These are phyloP conservation scores for Tulasnella sp. DNA, from an alignment of 768 basidiomycete genomes.

Conservation along the genomic window DNA sequence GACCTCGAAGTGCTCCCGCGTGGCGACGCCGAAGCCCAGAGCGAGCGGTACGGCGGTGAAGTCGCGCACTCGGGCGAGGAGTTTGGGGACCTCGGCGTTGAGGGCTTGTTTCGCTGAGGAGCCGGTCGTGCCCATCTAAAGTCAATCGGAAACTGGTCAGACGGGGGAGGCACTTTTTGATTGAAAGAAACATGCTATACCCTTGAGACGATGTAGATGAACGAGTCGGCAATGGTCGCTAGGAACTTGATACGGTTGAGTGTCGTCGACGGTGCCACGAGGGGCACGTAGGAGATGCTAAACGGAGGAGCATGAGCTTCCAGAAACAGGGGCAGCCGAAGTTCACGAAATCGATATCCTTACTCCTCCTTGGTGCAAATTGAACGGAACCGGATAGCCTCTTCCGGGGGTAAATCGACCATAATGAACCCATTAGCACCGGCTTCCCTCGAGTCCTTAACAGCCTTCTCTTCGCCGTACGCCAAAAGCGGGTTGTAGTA, in stretches of 20 bases:
- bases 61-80: slow-evolving; percentile 71
- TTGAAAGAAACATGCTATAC: slow-evolving; percentile 29
- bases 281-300: slow-evolving; percentile 88
- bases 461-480: slow-evolving; percentile 90
- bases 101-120: slow-evolving; percentile 64
- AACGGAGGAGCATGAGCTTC: not conserved
- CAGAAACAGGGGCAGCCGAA: slow-evolving; percentile 15
- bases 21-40: slow-evolving; percentile 95
- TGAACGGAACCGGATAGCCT: slow-evolving; percentile 79
- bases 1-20: slow-evolving; percentile 73
- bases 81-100: slow-evolving; percentile 67
- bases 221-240: slow-evolving; percentile 85
- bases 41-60: slow-evolving; percentile 75
- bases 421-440: slow-evolving; percentile 97
- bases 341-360: slow-evolving; percentile 20
- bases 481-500: slow-evolving; percentile 96
- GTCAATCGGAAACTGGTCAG: too few species aligned
- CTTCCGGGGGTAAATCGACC: slow-evolving; percentile 96
- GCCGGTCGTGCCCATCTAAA: slow-evolving; percentile 94
- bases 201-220: slow-evolving; percentile 98
- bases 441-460: slow-evolving; percentile 76
- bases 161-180: not conserved
- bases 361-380: slow-evolving; percentile 76
- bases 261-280: slow-evolving; percentile 91
- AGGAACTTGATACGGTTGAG: slow-evolving; percentile 82